These are phyloP conservation scores for Senna siamea DNA, from an alignment of 306 rosid genomes.

Conservation along the genomic window DNA sequence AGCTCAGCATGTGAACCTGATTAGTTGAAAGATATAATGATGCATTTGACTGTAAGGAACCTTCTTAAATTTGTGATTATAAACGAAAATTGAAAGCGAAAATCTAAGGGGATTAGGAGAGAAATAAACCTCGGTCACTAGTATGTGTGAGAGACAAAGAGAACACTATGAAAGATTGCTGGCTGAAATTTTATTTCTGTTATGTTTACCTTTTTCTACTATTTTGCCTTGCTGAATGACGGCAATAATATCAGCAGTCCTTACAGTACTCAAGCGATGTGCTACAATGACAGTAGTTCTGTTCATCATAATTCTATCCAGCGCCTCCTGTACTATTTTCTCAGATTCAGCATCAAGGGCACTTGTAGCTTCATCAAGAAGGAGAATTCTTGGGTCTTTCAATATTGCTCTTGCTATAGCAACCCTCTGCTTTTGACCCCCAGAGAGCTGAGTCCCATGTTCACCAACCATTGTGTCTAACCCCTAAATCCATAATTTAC, in stretches of 20 bases:
- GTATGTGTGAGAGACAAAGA: neutral
- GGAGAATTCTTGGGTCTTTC: constrained; percentile 70
- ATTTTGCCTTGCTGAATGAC: constrained; percentile 69
- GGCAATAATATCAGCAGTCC: constrained; percentile 62
- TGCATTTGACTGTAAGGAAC: neutral
- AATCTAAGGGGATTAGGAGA: neutral
- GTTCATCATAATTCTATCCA: constrained; percentile 64
- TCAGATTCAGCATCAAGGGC: constrained; percentile 81
- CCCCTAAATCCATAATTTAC: constrained; percentile 47
- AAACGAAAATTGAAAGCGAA: neutral
- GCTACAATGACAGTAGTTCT: constrained; percentile 76
- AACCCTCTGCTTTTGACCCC: constrained; percentile 70
- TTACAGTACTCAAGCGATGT: constrained; percentile 70
- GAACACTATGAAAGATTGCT: neutral
- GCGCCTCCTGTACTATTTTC: constrained; percentile 68
- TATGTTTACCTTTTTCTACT: constrained; percentile 63
- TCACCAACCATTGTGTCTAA: constrained; percentile 74
- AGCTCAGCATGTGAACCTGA: constrained; percentile 70
- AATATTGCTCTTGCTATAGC: constrained; percentile 81
- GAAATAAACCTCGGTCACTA: neutral
- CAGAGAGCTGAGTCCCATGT: constrained; percentile 75
- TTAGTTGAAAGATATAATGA: constrained; percentile 17
- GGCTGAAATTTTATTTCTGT: constrained; percentile 4
- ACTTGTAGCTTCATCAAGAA: constrained; percentile 69
- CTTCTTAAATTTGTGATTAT: neutral